A percentile compares a stretch with the other conserved stretches of the same genome.
phyloP scores from a whole-genome alignment of 208 protist species.

The Wallacemonas sp. region DNA sequence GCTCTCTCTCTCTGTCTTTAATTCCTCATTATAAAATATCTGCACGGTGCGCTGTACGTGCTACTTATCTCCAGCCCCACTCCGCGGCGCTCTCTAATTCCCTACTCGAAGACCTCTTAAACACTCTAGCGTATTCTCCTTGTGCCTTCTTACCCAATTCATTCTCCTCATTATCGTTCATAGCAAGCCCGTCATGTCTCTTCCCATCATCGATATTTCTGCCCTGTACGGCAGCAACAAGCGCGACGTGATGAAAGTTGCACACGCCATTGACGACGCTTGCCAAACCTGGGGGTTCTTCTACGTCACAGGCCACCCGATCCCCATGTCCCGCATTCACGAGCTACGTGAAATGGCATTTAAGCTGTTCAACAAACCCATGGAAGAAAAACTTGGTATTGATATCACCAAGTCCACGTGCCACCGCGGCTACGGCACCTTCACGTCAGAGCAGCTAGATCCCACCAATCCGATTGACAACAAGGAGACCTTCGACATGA shows the following conservation, averaged over 20 bases:
- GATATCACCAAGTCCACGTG: constrained; percentile 55
- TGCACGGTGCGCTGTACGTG: background rate
- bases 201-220: constrained; percentile 74
- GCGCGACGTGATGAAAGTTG: constrained; percentile 37
- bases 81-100: no score
- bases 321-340: constrained; percentile 38
- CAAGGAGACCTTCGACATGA: constrained; percentile 84
- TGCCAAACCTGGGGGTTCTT: constrained; percentile 85
- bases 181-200: constrained; percentile 17
- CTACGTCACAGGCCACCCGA: constrained; percentile 72
- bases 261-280: constrained; percentile 61
- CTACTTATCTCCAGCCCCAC: background rate
- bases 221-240: constrained; percentile 49
- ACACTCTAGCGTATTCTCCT: background rate
- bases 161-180: background rate
- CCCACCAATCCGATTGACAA: constrained; percentile 41
- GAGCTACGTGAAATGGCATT: constrained; percentile 47
- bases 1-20: constrained; percentile 3
- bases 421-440: constrained; percentile 66
- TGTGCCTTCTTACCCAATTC: background rate
- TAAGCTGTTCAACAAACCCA: constrained; percentile 52
- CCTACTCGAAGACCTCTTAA: no score
- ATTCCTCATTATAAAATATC: background rate
- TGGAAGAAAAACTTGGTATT: constrained; percentile 71
- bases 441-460: constrained; percentile 56